Evolutionary conservation across 352 stramenopile species (phyloP).

Genomic region (Globisporangium iwayamae): DNA sequence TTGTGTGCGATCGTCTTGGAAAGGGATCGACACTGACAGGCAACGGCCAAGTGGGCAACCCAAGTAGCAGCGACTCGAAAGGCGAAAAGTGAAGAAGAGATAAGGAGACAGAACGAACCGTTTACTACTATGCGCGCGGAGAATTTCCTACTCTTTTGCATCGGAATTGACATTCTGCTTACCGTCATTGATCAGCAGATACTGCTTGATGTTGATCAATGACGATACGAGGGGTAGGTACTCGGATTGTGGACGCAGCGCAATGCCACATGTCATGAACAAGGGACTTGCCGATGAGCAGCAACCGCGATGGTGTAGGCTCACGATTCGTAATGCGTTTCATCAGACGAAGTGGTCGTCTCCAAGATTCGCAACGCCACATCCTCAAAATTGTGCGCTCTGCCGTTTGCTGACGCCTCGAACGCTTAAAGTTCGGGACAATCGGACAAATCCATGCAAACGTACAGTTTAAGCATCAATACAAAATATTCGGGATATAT

Average conservation of each 20-base stretch:
- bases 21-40: slow-evolving; percentile 61
- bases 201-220: no score
- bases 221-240: no score
- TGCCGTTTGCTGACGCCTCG: background rate
- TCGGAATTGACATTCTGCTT: no score
- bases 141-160: no score
- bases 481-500: background rate
- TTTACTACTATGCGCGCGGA: background rate
- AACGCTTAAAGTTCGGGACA: background rate
- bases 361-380: background rate
- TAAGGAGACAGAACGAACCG: background rate
- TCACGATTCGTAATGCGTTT: background rate
- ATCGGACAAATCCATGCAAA: background rate
- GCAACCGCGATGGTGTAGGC: no score
- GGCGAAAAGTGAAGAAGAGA: background rate
- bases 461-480: background rate
- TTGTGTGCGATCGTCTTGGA: slow-evolving; percentile 84
- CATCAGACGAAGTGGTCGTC: background rate
- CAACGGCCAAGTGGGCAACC: background rate
- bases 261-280: no score
- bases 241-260: no score
- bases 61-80: background rate
- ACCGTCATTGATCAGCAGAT: no score
- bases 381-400: background rate
- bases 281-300: no score